Conservation (phyloP, 2,329 filamentous ascomycete species). For the Fusarium mexicanum region DNA sequence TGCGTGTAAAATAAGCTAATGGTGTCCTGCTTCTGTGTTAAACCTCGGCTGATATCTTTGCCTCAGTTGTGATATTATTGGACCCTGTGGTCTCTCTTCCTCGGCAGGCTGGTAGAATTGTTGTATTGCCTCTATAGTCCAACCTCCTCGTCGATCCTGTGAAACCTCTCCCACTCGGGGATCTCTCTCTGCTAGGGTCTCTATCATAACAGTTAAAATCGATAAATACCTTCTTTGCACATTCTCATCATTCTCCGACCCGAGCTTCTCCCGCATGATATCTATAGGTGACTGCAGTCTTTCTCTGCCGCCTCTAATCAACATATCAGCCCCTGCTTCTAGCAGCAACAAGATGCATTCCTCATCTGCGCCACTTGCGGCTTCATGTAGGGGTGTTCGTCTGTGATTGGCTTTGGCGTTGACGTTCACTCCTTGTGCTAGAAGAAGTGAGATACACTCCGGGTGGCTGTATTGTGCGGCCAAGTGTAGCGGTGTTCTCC, state of each 20-base stretch:
- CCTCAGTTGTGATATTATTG: background rate
- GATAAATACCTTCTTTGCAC: too few species aligned
- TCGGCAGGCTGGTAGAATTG: background rate
- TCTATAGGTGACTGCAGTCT: background rate
- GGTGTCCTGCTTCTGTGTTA: background rate
- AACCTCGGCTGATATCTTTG: background rate
- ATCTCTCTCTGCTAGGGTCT: background rate
- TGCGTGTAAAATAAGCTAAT: rapidly evolving
- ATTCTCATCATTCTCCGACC: background rate
- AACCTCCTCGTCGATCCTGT: background rate
- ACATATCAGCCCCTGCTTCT: background rate
- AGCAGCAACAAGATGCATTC: background rate
- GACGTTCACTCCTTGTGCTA: background rate
- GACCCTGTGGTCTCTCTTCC: background rate
- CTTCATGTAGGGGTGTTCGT: background rate
- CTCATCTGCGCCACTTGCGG: background rate
- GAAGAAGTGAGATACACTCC: background rate
- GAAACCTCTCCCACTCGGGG: background rate
- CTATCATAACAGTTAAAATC: background rate
- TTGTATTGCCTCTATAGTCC: background rate
- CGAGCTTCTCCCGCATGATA: background rate
- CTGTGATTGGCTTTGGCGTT: background rate
- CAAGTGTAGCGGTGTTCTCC: background rate
- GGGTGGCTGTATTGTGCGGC: background rate
- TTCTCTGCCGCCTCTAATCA: background rate